Conservation (phyloP, 202 grass and related monocot species). For the Zoysia matrella region DNA sequence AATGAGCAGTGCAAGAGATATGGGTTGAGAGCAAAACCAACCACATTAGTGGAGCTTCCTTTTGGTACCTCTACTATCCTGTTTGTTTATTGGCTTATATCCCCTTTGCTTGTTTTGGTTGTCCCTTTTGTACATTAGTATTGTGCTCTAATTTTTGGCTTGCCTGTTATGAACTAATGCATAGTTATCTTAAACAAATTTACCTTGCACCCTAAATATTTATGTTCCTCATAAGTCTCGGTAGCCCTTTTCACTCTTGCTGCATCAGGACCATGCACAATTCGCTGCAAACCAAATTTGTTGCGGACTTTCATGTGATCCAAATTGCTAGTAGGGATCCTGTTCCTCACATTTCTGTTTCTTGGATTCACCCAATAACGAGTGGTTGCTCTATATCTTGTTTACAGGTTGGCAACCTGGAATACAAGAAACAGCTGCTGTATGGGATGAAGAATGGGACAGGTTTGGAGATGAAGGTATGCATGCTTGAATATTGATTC, state of each 20-base stretch:
- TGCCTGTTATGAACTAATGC: slow-evolving; percentile 22
- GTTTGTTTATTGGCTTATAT: slow-evolving; percentile 35
- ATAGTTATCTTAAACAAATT: slow-evolving; percentile 30
- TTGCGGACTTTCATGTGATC: slow-evolving; percentile 10
- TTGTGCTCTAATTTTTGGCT: slow-evolving; percentile 9
- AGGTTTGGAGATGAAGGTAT: slow-evolving; percentile 93
- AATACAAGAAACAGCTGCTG: slow-evolving; percentile 72
- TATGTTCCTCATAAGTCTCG: neutral
- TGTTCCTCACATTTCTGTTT: neutral
- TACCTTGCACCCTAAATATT: slow-evolving; percentile 23
- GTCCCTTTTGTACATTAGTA: slow-evolving; percentile 9
- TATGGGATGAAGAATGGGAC: slow-evolving; percentile 96
- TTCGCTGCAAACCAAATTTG: slow-evolving; percentile 21
- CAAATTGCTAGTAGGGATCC: slow-evolving; percentile 12
- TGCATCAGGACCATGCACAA: slow-evolving; percentile 18
- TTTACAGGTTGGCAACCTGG: slow-evolving; percentile 96
- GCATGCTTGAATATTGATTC: slow-evolving; percentile 27
- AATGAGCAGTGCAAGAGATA: slow-evolving; percentile 97
- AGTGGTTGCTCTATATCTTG: slow-evolving; percentile 18
- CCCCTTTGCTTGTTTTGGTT: slow-evolving; percentile 22
- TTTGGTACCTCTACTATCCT: slow-evolving; percentile 71
- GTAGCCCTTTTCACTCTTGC: neutral
- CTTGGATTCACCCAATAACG: neutral
- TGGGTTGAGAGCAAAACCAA: slow-evolving; percentile 94
- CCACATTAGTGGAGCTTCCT: slow-evolving; percentile 93